These are phyloP conservation scores for Ceratocystis destructans DNA, from an alignment of 2,329 filamentous ascomycete genomes.

Conservation along the genomic window DNA sequence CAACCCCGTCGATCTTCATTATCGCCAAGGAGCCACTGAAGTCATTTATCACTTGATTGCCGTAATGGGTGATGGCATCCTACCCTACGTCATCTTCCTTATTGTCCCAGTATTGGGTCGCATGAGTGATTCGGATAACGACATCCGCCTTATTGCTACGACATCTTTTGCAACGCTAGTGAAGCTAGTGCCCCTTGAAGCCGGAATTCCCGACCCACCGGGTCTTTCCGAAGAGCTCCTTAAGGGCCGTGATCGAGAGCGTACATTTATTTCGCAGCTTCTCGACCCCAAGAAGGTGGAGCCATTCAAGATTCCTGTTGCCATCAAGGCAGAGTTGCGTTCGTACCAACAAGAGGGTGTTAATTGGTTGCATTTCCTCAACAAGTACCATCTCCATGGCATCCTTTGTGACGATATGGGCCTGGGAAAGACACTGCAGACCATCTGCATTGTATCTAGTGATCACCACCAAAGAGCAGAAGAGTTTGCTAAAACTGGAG, in stretches of 20 bases:
- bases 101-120: constrained; percentile 92
- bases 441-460: constrained; percentile 92
- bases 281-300: constrained; percentile 96
- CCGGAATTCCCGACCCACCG: constrained; percentile 90
- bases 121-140: constrained; percentile 97
- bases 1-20: constrained; percentile 76
- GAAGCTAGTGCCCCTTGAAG: constrained; percentile 91
- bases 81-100: constrained; percentile 97
- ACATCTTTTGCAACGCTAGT: constrained; percentile 95
- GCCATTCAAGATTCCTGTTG: constrained; percentile 80
- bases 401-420: constrained; percentile 99
- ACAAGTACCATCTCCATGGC: constrained; percentile 92
- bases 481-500: constrained; percentile 71
- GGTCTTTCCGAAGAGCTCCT: constrained; percentile 80
- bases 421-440: constrained; percentile 92
- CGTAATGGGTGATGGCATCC: constrained; percentile 90
- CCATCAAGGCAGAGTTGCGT: constrained; percentile 90
- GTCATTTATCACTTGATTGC: constrained; percentile 94
- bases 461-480: constrained; percentile 90
- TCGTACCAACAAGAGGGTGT: constrained; percentile 98
- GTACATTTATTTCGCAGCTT: constrained; percentile 93
- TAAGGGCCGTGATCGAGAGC: constrained; percentile 79
- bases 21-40: constrained; percentile 86
- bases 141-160: constrained; percentile 84
- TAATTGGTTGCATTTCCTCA: constrained; percentile 96